Evolutionary conservation across 768 basidiomycete species (phyloP), one percentile per base, ranked within the genome.

Genomic region (Paxillus ammoniavirescens): DNA sequence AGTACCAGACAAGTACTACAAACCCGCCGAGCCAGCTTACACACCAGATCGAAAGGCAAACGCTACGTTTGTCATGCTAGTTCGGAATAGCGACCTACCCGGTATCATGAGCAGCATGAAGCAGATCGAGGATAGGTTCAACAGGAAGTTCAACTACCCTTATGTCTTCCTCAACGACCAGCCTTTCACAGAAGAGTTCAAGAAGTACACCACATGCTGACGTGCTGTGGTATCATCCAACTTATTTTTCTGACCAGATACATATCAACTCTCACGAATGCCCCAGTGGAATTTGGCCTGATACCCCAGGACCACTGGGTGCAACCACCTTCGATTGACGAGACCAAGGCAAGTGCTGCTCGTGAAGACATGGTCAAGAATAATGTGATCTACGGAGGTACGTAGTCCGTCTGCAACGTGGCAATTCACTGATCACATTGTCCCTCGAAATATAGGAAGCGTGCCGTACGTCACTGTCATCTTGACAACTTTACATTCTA

Each of bases 91-190:
- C 31, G 88, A 91, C 54, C 59, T 86, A 7, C 58, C 77, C n/a
- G 77, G 78, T 15, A 80, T 85, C 42, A 70, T 88, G 49, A 71
- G 72, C 37, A 87, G 85, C 57, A 83, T 93, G 59, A 80, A 80
- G 57, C 81, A 88, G 67, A 71, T 93, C 72, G 96, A 98, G 72
- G 87, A 91, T 65, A 76, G 88, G 38, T 97, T 97, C 74, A 98
- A 98, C 71, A 73, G 76, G 42, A 80, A 77, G 55, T 89, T 82
- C 60, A 77, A 80, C 18, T 96, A 97, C 63, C 91, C 92, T 4
- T 97, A 90, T 69, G 86, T 93, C 23, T 89, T 97, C 71, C 74
- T 98, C 55, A 96, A 96, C 66, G 93, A 97, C 46, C 81, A 82
- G 57, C 81, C 82, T 0, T 96, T 96, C 69, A 75, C 79, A 13